phyloP scores from a whole-genome alignment of 306 rosid genomes.

The Nissolia schottii region DNA sequence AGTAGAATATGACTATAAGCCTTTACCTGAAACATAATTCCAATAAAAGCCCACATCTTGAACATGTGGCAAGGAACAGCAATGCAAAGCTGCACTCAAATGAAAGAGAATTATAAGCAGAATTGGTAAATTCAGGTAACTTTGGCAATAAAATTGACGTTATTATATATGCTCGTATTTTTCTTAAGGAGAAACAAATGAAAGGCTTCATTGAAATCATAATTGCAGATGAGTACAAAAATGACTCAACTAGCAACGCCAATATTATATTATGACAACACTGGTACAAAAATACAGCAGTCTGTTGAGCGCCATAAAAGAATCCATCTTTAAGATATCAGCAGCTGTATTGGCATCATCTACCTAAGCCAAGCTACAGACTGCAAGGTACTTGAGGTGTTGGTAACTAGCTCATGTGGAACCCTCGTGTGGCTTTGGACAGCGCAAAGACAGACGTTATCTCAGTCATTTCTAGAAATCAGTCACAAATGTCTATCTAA shows the following conservation, averaged over 20 bases:
- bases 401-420: neutral
- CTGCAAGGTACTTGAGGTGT: neutral
- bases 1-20: neutral
- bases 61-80: slow-evolving; percentile 95
- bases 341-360: neutral
- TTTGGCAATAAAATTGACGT: neutral
- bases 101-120: slow-evolving; percentile 15
- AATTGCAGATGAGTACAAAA: neutral
- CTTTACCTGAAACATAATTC: slow-evolving; percentile 86
- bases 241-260: slow-evolving; percentile 9
- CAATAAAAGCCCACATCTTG: slow-evolving; percentile 91
- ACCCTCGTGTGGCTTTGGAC: neutral
- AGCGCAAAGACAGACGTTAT: neutral
- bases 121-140: neutral
- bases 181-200: neutral
- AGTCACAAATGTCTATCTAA: neutral
- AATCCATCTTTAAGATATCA: slow-evolving; percentile 19
- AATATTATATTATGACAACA: neutral
- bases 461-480: neutral
- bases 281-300: neutral
- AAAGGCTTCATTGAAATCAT: neutral
- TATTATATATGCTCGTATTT: neutral
- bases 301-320: neutral
- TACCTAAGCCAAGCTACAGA: neutral
- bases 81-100: slow-evolving; percentile 67